Conservation (phyloP, 2,329 filamentous ascomycete genomes). For the Dothidotthia symphoricarpi region DNA sequence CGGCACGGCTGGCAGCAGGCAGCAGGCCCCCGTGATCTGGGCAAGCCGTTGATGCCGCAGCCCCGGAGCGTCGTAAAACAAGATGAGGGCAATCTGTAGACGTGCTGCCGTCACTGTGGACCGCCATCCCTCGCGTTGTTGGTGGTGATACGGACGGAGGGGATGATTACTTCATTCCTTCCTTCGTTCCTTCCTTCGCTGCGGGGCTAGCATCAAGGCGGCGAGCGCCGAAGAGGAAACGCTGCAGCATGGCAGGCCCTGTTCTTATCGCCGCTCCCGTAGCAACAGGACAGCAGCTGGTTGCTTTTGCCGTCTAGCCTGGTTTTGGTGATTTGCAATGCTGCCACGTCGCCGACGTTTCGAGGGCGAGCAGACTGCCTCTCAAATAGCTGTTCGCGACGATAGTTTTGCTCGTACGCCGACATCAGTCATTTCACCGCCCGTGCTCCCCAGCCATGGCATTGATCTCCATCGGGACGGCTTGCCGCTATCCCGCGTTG, state of each 20-base stretch:
- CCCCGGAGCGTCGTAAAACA: slow-evolving; percentile 29
- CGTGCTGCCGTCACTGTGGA: slow-evolving; percentile 37
- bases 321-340: too few relatives aligned
- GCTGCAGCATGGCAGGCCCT: too few relatives aligned
- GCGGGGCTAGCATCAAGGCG: too few relatives aligned
- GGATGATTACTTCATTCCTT: neutral
- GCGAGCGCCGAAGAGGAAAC: too few relatives aligned
- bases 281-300: too few relatives aligned
- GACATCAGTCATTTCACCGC: slow-evolving; percentile 18
- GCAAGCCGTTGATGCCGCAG: slow-evolving; percentile 25
- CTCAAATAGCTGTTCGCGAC: too few relatives aligned
- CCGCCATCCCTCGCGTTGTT: slow-evolving; percentile 20
- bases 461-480: slow-evolving; percentile 10
- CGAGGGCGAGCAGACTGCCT: too few relatives aligned
- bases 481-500: slow-evolving; percentile 2
- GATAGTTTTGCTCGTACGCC: too few relatives aligned
- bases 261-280: too few relatives aligned
- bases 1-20: slow-evolving; percentile 22
- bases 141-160: slow-evolving; percentile 22
- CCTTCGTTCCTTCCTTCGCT: too few relatives aligned
- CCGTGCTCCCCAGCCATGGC: slow-evolving; percentile 20
- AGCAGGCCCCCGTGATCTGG: slow-evolving; percentile 16
- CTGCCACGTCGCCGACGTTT: too few relatives aligned
- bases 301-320: too few relatives aligned
- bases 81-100: slow-evolving; percentile 36